phyloP scores from a whole-genome alignment of 2,329 filamentous ascomycete species.

The Cercospora canescens region DNA sequence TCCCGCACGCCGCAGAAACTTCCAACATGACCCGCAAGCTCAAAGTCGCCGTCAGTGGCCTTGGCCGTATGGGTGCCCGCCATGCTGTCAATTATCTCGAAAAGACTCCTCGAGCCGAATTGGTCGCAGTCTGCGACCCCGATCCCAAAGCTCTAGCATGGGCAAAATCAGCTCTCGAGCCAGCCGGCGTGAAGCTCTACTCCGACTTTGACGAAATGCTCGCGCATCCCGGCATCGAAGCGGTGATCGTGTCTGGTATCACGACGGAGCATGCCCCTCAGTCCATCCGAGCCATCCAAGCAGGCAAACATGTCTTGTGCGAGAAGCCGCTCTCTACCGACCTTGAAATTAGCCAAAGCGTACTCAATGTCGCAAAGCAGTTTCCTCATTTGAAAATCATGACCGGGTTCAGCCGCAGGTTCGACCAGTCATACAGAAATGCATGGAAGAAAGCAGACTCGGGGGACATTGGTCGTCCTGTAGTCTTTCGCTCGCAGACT shows the following conservation, averaged over 20 bases:
- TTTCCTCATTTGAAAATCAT: constrained; percentile 65
- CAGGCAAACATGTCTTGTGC: constrained; percentile 57
- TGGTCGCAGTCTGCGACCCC: constrained; percentile 51
- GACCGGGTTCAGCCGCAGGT: constrained; percentile 66
- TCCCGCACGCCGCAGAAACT: constrained; percentile 12
- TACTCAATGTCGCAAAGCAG: constrained; percentile 57
- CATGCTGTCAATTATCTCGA: constrained; percentile 51
- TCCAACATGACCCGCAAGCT: constrained; percentile 40
- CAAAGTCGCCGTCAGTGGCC: constrained; percentile 47
- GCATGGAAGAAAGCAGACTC: constrained; percentile 54
- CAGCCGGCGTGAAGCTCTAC: constrained; percentile 55
- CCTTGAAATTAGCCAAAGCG: constrained; percentile 59
- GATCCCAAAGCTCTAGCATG: constrained; percentile 46
- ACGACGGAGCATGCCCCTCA: constrained; percentile 60
- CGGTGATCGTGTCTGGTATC: constrained; percentile 57
- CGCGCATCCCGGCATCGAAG: constrained; percentile 55
- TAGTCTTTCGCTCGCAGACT: constrained; percentile 64
- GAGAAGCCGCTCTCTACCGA: constrained; percentile 62
- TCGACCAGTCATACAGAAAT: constrained; percentile 65
- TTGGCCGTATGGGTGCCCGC: constrained; percentile 53
- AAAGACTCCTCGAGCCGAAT: constrained; percentile 46
- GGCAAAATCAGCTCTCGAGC: constrained; percentile 53
- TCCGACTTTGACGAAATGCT: constrained; percentile 59
- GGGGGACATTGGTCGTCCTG: constrained; percentile 60
- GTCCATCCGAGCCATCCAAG: constrained; percentile 57